Percentiles rank a stretch among this genome's conserved stretches.
phyloP scores from a whole-genome alignment of 2,329 filamentous ascomycete genomes.

The Talaromyces sp. region DNA sequence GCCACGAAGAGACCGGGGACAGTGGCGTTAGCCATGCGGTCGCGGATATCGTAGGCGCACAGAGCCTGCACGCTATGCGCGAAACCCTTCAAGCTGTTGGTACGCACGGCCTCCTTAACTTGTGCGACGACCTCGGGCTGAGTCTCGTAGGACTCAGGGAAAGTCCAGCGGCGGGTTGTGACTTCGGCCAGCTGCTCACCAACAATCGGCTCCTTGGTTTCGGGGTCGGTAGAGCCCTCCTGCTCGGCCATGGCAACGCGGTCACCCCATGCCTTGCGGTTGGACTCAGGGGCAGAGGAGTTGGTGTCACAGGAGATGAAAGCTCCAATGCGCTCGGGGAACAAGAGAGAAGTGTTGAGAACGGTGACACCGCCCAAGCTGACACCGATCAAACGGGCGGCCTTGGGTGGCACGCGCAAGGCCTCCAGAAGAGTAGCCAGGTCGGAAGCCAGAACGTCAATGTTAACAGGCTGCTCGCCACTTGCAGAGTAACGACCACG shows the following conservation, averaged over 20 bases:
- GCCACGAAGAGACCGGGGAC: slow-evolving; percentile 66
- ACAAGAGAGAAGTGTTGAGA: slow-evolving; percentile 69
- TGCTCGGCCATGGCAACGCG: slow-evolving; percentile 69
- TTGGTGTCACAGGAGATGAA: slow-evolving; percentile 83
- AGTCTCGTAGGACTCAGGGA: slow-evolving; percentile 59
- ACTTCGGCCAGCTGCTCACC: slow-evolving; percentile 64
- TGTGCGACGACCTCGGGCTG: slow-evolving; percentile 54
- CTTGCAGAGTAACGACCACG: slow-evolving; percentile 64
- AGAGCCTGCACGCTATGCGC: slow-evolving; percentile 73
- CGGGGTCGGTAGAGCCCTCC: slow-evolving; percentile 42
- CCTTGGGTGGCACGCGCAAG: slow-evolving; percentile 65
- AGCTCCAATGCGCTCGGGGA: slow-evolving; percentile 60
- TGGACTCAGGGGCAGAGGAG: slow-evolving; percentile 68
- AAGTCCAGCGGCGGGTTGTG: slow-evolving; percentile 79
- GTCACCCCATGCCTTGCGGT: slow-evolving; percentile 78
- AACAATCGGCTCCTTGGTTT: slow-evolving; percentile 59
- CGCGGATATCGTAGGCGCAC: slow-evolving; percentile 57
- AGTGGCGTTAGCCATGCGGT: slow-evolving; percentile 41
- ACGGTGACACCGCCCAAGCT: slow-evolving; percentile 80
- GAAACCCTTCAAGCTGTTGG: slow-evolving; percentile 72
- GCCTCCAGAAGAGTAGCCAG: slow-evolving; percentile 67
- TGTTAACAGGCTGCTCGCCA: slow-evolving; percentile 52
- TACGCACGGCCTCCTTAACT: slow-evolving; percentile 69
- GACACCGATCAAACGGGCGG: slow-evolving; percentile 72
- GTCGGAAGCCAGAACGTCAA: slow-evolving; percentile 71